These are phyloP conservation scores for Venturia aucupariae DNA, from an alignment of 2,329 filamentous ascomycete genomes.

Conservation along the genomic window DNA sequence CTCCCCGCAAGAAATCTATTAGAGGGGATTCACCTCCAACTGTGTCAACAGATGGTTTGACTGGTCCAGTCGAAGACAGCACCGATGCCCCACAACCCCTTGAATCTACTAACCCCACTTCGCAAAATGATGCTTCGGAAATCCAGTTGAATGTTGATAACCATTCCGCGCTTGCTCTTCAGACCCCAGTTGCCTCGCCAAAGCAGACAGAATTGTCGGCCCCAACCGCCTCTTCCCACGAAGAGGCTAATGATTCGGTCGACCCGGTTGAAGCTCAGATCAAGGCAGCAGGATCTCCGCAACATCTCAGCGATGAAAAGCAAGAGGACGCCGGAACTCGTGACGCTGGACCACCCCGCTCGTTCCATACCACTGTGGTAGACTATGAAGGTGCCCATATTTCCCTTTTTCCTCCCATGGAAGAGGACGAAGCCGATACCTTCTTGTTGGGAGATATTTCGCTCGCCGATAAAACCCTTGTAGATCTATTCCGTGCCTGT, in stretches of 20 bases:
- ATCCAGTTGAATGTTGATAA: neutral
- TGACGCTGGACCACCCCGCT: slow-evolving; percentile 7
- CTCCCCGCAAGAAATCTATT: neutral
- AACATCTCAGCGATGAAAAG: neutral
- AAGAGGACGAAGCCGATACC: slow-evolving; percentile 42
- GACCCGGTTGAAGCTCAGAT: neutral
- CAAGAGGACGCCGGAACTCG: neutral
- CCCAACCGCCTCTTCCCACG: neutral
- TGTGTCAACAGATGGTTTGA: neutral
- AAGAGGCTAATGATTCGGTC: neutral
- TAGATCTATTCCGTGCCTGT: slow-evolving; percentile 47
- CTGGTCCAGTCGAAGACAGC: neutral
- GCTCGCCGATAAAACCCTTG: slow-evolving; percentile 43
- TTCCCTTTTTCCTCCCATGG: slow-evolving; percentile 47
- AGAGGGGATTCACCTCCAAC: neutral
- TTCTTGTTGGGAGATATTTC: slow-evolving; percentile 49
- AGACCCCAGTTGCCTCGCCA: neutral
- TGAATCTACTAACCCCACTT: slow-evolving; percentile 1
- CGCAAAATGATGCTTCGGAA: neutral
- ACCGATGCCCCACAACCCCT: neutral
- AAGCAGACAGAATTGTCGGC: neutral
- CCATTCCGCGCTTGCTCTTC: neutral
- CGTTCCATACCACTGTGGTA: slow-evolving; percentile 41
- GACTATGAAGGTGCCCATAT: slow-evolving; percentile 48
- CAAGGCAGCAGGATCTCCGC: neutral